Evolutionary conservation across 495 filamentous ascomycete species (phyloP), one percentile per base, ranked within the genome.

Genomic region (Aspergillus mulundensis): DNA sequence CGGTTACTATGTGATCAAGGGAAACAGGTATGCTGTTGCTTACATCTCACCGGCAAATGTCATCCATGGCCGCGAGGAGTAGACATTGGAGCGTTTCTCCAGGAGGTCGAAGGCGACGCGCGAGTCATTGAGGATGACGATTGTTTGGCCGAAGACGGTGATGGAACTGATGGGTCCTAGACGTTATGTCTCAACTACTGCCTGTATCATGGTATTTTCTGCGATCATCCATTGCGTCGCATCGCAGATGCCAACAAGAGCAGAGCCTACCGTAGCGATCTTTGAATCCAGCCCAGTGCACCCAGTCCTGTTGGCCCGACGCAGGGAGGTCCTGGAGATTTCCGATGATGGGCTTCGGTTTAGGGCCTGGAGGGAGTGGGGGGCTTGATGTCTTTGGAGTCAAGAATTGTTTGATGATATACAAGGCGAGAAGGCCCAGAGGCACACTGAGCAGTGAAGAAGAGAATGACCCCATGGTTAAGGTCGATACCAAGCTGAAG

Each of bases 111-210:
- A 50, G 0, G 75, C 76, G 3, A 76, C 12, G 10, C 64, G 46
- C 14, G 61, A 53, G 39, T 81, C 75, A 53, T 81, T 74, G 40
- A 82, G 50, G 50, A 82, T 73, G 19, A 82, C 60, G 8, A 82
- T 68, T 0, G 70, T 73, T 54, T 75, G 69, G 10, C 77, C 78
- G 21, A 80, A 49, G 6, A 80, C 63, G 3, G 68, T 78, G 3
- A 84, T 50, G 15, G 78, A 82, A 61, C 77, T 82, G 18, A 84
- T 73, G 0, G 78, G 76, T 28, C 25, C 25, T 28, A n/a, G n/a
- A n/a, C n/a, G 25, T 8, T 8, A 28, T 28, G 25, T 28, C 4
- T 28, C 8, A 28, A 28, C 8, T 28, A 28, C 25, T 8, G 8
- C 81, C 41, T 24, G 19, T 14, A 14, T 14, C 3, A 2, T 8